Evolutionary conservation across 192 early-diverging fungal species (phyloP).

Genomic region (Podila epigama): DNA sequence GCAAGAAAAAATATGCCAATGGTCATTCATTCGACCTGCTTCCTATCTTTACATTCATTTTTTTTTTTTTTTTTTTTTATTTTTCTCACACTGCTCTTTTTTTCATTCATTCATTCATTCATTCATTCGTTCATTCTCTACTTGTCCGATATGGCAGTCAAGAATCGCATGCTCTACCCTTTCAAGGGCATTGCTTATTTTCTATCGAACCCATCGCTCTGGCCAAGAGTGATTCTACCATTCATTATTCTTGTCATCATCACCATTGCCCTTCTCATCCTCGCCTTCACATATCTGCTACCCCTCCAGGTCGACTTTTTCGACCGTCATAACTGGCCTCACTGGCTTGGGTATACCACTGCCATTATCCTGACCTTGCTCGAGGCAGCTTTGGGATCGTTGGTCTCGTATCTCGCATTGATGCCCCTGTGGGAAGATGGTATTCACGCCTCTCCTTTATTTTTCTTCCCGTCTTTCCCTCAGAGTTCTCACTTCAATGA

Average conservation of each 20-base stretch:
- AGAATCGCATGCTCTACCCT: conserved; percentile 36
- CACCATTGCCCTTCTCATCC: conserved; percentile 19
- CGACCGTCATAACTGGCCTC: conserved; percentile 49
- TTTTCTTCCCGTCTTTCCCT: not conserved
- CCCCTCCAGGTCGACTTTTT: conserved; percentile 64
- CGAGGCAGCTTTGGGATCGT: conserved; percentile 56
- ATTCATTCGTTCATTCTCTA: not conserved
- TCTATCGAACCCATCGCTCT: conserved; percentile 34
- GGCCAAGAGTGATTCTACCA: conserved; percentile 39
- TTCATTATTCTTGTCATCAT: conserved; percentile 41
- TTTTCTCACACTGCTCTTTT: not conserved
- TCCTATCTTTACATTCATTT: not conserved
- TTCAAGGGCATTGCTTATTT: conserved; percentile 51
- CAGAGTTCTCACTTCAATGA: not conserved
- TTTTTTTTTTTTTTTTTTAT: not conserved
- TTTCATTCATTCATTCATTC: not conserved
- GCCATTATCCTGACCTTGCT: conserved; percentile 60
- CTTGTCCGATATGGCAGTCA: conserved; percentile 8
- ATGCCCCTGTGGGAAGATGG: conserved; percentile 66
- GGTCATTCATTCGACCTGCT: not conserved
- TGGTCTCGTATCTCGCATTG: conserved; percentile 62
- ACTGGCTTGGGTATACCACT: conserved; percentile 62
- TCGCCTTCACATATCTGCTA: conserved; percentile 60
- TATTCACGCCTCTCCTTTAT: not conserved
- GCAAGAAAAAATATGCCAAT: not conserved